Evolutionary conservation across 305 asterid genomes (phyloP).

Genomic region (Striga hermonthica): DNA sequence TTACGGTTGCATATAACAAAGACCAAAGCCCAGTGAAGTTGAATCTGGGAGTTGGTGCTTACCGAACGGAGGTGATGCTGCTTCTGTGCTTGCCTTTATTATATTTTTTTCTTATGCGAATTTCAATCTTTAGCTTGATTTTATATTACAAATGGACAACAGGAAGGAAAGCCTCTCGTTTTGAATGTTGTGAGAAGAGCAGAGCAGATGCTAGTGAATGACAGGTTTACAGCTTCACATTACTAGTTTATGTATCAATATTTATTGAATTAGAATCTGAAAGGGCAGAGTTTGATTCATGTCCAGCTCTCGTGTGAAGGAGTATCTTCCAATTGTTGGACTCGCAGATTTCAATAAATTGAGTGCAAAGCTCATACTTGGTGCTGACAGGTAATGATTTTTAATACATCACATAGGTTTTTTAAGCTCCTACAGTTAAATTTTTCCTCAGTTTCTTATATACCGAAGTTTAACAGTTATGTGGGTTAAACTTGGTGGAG

Average conservation of each 20-base stretch:
- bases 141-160: constrained; percentile 26
- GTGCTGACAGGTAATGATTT: constrained; percentile 69
- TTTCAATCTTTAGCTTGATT: constrained; percentile 10
- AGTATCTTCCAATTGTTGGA: constrained; percentile 93
- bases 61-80: constrained; percentile 79
- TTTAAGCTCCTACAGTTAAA: constrained; percentile 20
- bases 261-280: constrained; percentile 21
- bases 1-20: constrained; percentile 87
- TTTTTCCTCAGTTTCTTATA: not conserved
- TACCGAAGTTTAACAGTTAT: not conserved
- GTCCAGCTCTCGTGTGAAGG: constrained; percentile 85
- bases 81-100: constrained; percentile 17
- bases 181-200: constrained; percentile 88
- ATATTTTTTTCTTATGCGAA: not conserved
- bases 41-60: constrained; percentile 97
- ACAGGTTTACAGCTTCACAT: constrained; percentile 46
- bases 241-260: not conserved
- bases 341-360: constrained; percentile 84
- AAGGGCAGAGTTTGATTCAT: constrained; percentile 22
- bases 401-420: constrained; percentile 1
- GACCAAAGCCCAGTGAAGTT: constrained; percentile 82
- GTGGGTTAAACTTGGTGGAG: constrained; percentile 8
- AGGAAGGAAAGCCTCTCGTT: constrained; percentile 99
- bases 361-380: constrained; percentile 96
- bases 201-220: constrained; percentile 74